phyloP scores from a whole-genome alignment of 176 grass and related monocot genomes.

The Aegilops sharonensis region DNA sequence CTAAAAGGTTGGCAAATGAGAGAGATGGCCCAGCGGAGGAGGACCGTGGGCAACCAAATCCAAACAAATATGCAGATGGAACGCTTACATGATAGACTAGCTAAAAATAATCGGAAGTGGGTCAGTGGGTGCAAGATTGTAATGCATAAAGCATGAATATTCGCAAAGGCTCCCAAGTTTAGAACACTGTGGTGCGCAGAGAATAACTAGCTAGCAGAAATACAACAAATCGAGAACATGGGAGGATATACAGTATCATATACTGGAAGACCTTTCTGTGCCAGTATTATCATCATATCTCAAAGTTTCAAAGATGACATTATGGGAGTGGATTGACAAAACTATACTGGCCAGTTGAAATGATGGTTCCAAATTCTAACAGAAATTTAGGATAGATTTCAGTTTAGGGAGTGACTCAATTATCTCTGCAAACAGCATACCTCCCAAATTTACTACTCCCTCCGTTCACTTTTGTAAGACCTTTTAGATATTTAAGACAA shows the following conservation, averaged over 20 bases:
- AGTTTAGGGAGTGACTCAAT: background rate
- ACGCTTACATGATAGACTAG: background rate
- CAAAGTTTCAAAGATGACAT: background rate
- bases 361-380: background rate
- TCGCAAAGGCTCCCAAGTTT: background rate
- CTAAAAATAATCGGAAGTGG: background rate
- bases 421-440: background rate
- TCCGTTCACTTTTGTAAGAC: too few species aligned
- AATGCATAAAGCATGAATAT: background rate
- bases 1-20: conserved; percentile 34
- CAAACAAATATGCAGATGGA: conserved; percentile 28
- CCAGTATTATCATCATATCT: background rate
- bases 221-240: background rate
- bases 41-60: conserved; percentile 35
- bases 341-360: background rate
- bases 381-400: background rate
- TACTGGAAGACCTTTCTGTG: background rate
- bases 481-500: too few species aligned
- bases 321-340: background rate
- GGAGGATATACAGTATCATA: background rate
- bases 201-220: background rate
- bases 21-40: conserved; percentile 16
- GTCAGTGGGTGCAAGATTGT: background rate
- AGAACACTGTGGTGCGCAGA: background rate
- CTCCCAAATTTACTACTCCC: background rate